Conservation (phyloP, 1,139 yeast species). For the Geotrichum candidum region DNA sequence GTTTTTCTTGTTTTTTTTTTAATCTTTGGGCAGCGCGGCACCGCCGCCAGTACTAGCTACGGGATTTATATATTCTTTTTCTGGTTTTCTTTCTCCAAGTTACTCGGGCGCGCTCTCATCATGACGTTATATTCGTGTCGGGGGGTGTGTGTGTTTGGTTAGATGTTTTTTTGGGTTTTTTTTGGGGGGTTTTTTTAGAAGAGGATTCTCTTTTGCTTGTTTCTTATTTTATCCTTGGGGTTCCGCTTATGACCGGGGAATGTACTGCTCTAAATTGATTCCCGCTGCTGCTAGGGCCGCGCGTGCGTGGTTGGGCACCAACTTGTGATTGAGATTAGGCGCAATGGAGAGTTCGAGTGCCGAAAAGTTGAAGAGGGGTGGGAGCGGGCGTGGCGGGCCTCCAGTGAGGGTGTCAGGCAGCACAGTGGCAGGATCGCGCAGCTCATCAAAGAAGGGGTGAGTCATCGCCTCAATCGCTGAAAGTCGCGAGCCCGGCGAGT, state of each 20-base stretch:
- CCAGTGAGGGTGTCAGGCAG: conserved; percentile 45
- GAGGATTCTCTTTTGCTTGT: neutral
- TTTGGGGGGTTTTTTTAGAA: no score
- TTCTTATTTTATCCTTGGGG: neutral
- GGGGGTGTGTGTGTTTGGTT: neutral
- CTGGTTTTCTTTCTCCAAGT: neutral
- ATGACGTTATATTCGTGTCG: neutral
- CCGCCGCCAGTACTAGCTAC: neutral
- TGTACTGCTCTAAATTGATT: conserved; percentile 36
- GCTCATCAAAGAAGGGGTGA: conserved; percentile 72
- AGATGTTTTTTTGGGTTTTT: neutral
- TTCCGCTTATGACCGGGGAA: conserved; percentile 23
- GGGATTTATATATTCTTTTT: neutral
- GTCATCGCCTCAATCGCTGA: conserved; percentile 64
- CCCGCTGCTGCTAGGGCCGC: conserved; percentile 31
- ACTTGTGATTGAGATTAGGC: conserved; percentile 37
- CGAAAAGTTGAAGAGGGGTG: conserved; percentile 40
- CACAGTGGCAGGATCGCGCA: conserved; percentile 50
- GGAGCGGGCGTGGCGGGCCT: conserved; percentile 35
- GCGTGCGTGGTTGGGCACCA: conserved; percentile 39
- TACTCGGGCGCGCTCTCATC: neutral
- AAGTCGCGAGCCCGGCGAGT: conserved; percentile 68
- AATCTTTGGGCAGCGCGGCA: neutral
- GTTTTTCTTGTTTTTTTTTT: no score
- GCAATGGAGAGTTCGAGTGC: conserved; percentile 37